Evolutionary conservation across 345 rosid genomes (phyloP), one percentile per base, ranked within the genome.

Genomic region (Psidium guajava): DNA sequence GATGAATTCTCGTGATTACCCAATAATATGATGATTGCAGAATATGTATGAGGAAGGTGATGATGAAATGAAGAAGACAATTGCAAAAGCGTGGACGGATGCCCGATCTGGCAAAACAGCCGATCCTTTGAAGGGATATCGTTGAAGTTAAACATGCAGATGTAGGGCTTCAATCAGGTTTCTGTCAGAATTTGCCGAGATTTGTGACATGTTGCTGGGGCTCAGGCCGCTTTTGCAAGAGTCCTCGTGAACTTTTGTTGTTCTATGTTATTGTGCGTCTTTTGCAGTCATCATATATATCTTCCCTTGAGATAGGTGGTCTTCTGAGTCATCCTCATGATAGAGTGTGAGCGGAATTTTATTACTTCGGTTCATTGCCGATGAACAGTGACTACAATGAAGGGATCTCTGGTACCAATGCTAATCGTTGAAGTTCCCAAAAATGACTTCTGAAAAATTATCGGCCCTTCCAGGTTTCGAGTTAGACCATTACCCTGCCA

Each of bases 51-150:
- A 96, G 81, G 99, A 93, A 50, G 99, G 99, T 53, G 98, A 97
- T 87, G 98, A 97, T 0, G 98, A 97, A 44, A 95, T 94, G 98
- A 97, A 97, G 89, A 89, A 89, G 84, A 97, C 99, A 49, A 96
- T 97, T 64, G 99, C 99, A 6, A 97, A 96, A 88, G 99, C 99
- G 47, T 96, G 99, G 99, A 95, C 97, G 1, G 99, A 97, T 92
- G 98, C 99, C 32, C 92, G 99, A 90, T 92, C 99, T 20, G 99
- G 99, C 82, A 96, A 95, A 86, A 59, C 95, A 27, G 92, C 93
- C 8, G 98, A 95, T 86, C 90, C 98, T 18, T 57, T 95, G 27
- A 93, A 91, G 85, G 95, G 97, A 1, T 87, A 73, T 61, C 91
- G 81, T 8, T 93, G 86, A 91, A 74, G 40, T 36, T 18, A 32